A percentile compares a stretch with the other conserved stretches of the same genome.
Conservation (phyloP, 2,329 filamentous ascomycete genomes). For the Ascochyta pisi region DNA sequence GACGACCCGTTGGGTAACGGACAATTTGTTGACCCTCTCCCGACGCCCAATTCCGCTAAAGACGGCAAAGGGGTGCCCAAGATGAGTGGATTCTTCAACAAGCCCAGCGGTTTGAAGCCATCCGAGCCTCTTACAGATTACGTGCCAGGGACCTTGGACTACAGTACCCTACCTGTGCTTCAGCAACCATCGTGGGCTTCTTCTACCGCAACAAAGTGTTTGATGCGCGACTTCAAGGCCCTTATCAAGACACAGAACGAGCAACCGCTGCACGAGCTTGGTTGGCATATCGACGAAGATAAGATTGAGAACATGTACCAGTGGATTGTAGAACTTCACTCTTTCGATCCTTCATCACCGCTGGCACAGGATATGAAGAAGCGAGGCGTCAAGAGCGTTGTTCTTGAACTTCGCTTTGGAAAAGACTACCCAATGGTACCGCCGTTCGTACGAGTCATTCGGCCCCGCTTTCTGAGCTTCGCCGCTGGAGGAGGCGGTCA, state of each 20-base stretch:
- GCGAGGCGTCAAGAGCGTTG: conserved; percentile 68
- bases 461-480: conserved; percentile 79
- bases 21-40: conserved; percentile 23
- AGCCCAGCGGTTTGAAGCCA: conserved; percentile 30
- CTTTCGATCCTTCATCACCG: conserved; percentile 73
- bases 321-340: conserved; percentile 90
- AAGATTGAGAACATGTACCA: conserved; percentile 80
- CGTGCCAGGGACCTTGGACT: conserved; percentile 69
- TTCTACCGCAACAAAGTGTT: conserved; percentile 63
- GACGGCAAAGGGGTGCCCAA: conserved; percentile 39
- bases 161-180: conserved; percentile 68
- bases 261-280: conserved; percentile 69
- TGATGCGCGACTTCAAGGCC: conserved; percentile 69
- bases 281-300: conserved; percentile 79
- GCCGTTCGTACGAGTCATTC: conserved; percentile 83
- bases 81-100: conserved; percentile 31
- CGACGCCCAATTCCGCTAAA: conserved; percentile 35
- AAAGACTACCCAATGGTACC: conserved; percentile 77
- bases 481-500: conserved; percentile 79
- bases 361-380: conserved; percentile 77
- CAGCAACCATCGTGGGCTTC: conserved; percentile 70
- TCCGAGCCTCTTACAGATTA: conserved; percentile 63
- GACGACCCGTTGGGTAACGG: conserved; percentile 20
- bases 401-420: conserved; percentile 83
- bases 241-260: conserved; percentile 69